phyloP scores from a whole-genome alignment of 1,284 basidiomycete genomes.

The Tilletia horrida region DNA sequence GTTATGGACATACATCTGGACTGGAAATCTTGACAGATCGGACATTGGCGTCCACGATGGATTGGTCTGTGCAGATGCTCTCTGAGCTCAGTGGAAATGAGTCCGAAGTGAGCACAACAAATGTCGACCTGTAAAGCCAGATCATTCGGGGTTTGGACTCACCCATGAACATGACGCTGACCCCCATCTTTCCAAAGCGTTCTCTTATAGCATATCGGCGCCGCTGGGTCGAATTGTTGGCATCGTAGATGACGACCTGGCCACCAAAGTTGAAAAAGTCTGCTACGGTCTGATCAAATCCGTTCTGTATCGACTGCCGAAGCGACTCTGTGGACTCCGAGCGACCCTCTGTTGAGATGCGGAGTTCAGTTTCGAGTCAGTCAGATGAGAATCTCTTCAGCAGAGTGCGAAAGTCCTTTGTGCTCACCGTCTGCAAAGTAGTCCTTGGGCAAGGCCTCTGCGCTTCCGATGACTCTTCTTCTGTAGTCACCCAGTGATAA shows the following conservation, averaged over 20 bases:
- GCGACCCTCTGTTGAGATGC: background rate
- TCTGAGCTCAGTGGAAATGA: constrained; percentile 39
- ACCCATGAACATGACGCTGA: constrained; percentile 91
- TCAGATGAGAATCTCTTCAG: constrained; percentile 19
- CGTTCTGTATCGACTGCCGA: constrained; percentile 69
- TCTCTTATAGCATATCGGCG: constrained; percentile 71
- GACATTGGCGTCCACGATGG: constrained; percentile 86
- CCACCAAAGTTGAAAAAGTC: constrained; percentile 79
- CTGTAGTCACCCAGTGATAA: constrained; percentile 93
- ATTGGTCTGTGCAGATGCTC: constrained; percentile 65
- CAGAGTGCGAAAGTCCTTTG: background rate
- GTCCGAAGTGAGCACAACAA: background rate
- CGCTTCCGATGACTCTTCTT: constrained; percentile 80
- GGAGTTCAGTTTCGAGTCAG: constrained; percentile 19
- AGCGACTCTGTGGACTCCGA: constrained; percentile 70
- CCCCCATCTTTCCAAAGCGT: constrained; percentile 68
- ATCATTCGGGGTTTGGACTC: constrained; percentile 50
- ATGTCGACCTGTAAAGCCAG: background rate
- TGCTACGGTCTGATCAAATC: constrained; percentile 82
- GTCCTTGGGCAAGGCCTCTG: constrained; percentile 80
- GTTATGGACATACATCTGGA: constrained; percentile 70
- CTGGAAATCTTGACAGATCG: constrained; percentile 96
- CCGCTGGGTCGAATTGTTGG: constrained; percentile 82
- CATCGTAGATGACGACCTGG: constrained; percentile 97
- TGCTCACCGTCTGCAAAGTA: constrained; percentile 77